These are phyloP conservation scores for Xylaria sp. DNA, from an alignment of 2,329 filamentous ascomycete genomes.

Conservation along the genomic window DNA sequence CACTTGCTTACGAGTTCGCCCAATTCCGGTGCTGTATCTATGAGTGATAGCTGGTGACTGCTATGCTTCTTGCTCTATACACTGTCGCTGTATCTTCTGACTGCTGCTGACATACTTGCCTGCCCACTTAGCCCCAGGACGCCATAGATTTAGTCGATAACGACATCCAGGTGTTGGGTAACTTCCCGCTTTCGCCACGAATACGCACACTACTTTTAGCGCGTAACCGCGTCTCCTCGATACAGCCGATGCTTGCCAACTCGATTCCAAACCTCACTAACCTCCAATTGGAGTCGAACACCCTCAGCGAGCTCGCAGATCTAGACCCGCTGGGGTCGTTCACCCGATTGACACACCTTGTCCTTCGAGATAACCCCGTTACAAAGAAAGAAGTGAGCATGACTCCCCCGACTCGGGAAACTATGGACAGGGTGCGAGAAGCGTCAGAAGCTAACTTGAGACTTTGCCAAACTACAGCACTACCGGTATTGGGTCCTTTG, in stretches of 20 bases:
- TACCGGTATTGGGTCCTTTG: constrained; percentile 94
- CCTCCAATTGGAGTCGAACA: constrained; percentile 85
- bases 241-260: constrained; percentile 78
- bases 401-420: neutral
- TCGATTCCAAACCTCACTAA: constrained; percentile 85
- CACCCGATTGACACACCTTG: constrained; percentile 78
- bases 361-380: constrained; percentile 87
- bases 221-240: constrained; percentile 84
- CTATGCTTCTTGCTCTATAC: constrained; percentile 1
- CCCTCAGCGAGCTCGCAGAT: constrained; percentile 84
- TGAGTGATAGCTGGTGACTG: neutral
- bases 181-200: constrained; percentile 91
- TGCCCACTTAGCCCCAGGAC: constrained; percentile 80
- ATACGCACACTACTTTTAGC: constrained; percentile 88
- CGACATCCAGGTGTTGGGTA: constrained; percentile 87
- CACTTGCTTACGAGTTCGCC: constrained; percentile 22
- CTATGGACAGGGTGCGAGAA: neutral
- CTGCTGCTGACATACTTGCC: constrained; percentile 16
- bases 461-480: constrained; percentile 63
- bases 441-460: constrained; percentile 12
- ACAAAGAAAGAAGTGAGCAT: constrained; percentile 88
- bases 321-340: constrained; percentile 81
- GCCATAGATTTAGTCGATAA: constrained; percentile 99
- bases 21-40: neutral
- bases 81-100: neutral